Evolutionary conservation across 495 filamentous ascomycete species (phyloP).

Genomic region (Cenococcum geophilum): DNA sequence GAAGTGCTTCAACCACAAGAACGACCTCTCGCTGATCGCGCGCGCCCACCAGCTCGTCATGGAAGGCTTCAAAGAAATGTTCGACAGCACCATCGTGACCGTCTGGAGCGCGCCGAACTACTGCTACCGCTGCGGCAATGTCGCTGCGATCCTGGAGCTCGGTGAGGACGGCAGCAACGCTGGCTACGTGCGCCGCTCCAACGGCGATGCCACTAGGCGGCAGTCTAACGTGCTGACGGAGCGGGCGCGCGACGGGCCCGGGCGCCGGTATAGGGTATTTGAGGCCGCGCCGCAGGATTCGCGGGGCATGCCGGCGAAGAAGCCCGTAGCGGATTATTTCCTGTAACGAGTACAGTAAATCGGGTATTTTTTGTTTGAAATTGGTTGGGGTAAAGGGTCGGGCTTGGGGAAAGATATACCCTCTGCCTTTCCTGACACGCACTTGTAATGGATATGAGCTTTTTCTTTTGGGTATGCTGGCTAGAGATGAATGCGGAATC

Average conservation of each 20-base stretch:
- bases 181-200: slow-evolving; percentile 70
- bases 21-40: slow-evolving; percentile 86
- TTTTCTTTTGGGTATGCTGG: too few species aligned
- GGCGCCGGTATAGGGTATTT: slow-evolving; percentile 89
- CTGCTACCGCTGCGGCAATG: slow-evolving; percentile 96
- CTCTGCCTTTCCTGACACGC: too few species aligned
- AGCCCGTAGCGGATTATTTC: slow-evolving; percentile 97
- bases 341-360: slow-evolving; percentile 40
- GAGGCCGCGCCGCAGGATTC: slow-evolving; percentile 95
- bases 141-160: slow-evolving; percentile 89
- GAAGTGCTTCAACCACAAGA: slow-evolving; percentile 87
- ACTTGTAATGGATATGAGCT: too few species aligned
- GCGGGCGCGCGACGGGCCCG: slow-evolving; percentile 58
- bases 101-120: slow-evolving; percentile 98
- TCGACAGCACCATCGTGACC: slow-evolving; percentile 87
- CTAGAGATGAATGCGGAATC: too few species aligned
- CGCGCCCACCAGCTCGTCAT: slow-evolving; percentile 96
- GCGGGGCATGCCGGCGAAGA: slow-evolving; percentile 97
- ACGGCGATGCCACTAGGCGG: slow-evolving; percentile 54
- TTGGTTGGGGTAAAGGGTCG: too few species aligned
- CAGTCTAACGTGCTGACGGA: slow-evolving; percentile 44
- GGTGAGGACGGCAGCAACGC: slow-evolving; percentile 74
- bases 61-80: slow-evolving; percentile 99
- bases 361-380: neutral
- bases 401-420: too few species aligned